These are phyloP conservation scores for Ustilago nuda DNA, from an alignment of 1,284 basidiomycete genomes.

Conservation along the genomic window DNA sequence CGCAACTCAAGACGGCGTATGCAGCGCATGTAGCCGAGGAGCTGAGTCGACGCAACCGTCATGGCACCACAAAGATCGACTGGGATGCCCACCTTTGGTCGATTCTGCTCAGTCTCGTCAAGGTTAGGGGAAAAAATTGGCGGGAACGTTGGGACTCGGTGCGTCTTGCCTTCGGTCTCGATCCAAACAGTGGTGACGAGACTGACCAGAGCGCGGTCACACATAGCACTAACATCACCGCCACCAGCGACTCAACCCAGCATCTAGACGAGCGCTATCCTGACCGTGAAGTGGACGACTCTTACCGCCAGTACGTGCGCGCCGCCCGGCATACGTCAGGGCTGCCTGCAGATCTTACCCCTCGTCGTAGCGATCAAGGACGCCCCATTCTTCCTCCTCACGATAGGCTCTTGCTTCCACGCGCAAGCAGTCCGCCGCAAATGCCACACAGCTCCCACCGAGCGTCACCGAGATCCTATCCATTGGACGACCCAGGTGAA, in stretches of 20 bases:
- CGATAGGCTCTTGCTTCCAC: slow-evolving; percentile 12
- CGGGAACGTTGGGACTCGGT: slow-evolving; percentile 65
- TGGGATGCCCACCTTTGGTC: slow-evolving; percentile 64
- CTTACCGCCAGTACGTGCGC: neutral
- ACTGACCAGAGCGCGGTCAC: slow-evolving; percentile 24
- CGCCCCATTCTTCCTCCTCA: neutral
- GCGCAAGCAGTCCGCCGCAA: slow-evolving; percentile 26
- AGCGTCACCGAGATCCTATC: neutral
- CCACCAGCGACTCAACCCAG: slow-evolving; percentile 6
- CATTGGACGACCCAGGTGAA: neutral
- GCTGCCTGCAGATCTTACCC: neutral
- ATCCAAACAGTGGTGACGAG: slow-evolving; percentile 48
- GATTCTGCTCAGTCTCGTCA: slow-evolving; percentile 61
- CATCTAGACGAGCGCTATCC: neutral
- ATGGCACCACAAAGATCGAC: slow-evolving; percentile 12
- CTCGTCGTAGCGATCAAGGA: neutral
- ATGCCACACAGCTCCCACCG: neutral
- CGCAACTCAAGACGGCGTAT: slow-evolving; percentile 61
- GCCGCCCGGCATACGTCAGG: neutral
- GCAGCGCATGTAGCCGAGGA: slow-evolving; percentile 31
- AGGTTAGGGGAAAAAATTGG: slow-evolving; percentile 62
- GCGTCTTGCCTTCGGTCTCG: slow-evolving; percentile 60
- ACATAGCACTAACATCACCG: slow-evolving; percentile 15
- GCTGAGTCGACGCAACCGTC: slow-evolving; percentile 14
- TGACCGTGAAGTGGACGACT: neutral